These are phyloP conservation scores for Madurella mycetomatis DNA, from an alignment of 2,329 filamentous ascomycete species.

Conservation along the genomic window DNA sequence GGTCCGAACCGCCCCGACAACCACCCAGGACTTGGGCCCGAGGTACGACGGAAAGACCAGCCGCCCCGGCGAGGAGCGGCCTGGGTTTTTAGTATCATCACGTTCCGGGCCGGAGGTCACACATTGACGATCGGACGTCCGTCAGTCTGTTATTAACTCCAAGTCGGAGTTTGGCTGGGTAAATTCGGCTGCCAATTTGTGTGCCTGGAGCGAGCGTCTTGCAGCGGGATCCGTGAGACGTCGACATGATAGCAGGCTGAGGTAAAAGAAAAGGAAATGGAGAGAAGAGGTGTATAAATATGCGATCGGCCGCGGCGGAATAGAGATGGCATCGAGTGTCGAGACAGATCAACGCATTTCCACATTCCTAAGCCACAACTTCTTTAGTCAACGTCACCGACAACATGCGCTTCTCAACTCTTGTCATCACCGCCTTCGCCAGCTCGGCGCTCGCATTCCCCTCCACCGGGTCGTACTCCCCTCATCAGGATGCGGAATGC, in stretches of 20 bases:
- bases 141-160: conserved; percentile 21
- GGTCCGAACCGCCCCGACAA: conserved; percentile 18
- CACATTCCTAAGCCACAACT: neutral
- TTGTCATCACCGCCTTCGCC: conserved; percentile 21
- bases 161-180: conserved; percentile 24
- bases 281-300: conserved; percentile 14
- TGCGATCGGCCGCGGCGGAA: neutral
- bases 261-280: neutral
- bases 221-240: conserved; percentile 3
- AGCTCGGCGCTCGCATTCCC: conserved; percentile 24
- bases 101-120: conserved; percentile 3
- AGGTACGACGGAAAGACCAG: neutral
- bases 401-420: conserved; percentile 24
- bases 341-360: neutral
- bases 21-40: neutral
- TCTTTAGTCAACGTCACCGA: neutral
- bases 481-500: conserved; percentile 19
- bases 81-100: conserved; percentile 3
- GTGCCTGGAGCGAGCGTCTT: conserved; percentile 1
- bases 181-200: conserved; percentile 23
- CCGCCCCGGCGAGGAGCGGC: neutral
- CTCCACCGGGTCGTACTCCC: conserved; percentile 15
- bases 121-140: conserved; percentile 21
- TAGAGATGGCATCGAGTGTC: neutral
- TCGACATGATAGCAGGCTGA: neutral